These are phyloP conservation scores for Fusarium foetens DNA, from an alignment of 2,329 filamentous ascomycete genomes.

Conservation along the genomic window DNA sequence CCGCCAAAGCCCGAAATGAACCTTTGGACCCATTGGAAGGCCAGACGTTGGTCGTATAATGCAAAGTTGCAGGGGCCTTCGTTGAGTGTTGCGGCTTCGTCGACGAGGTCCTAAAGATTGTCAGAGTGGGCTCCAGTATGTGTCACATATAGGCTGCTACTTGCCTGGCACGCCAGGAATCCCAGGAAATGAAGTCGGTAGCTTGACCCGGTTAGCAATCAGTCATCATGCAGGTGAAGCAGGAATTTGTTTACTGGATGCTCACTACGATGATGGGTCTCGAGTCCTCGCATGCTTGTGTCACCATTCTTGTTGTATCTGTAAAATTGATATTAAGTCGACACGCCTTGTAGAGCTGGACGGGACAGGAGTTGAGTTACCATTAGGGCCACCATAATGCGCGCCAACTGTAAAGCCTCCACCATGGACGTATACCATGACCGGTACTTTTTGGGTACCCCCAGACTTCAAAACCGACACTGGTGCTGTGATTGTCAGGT, in stretches of 20 bases:
- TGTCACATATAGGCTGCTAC: not conserved
- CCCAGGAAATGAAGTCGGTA: not conserved
- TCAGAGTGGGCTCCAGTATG: not conserved
- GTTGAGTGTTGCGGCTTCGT: not conserved
- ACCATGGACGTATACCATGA: not conserved
- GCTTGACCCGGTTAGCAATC: not conserved
- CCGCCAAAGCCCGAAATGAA: not conserved
- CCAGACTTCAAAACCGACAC: not conserved
- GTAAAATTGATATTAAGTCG: not conserved
- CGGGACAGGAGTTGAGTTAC: not conserved
- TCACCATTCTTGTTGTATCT: not conserved
- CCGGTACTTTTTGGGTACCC: not conserved
- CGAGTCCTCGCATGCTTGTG: not conserved
- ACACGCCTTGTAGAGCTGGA: not conserved
- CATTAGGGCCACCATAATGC: not conserved
- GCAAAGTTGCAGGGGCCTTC: not conserved
- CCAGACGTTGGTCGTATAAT: not conserved
- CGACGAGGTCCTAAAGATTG: not conserved
- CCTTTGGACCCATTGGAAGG: not conserved
- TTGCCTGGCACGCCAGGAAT: not conserved
- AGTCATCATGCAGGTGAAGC: not conserved
- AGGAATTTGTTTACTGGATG: not conserved
- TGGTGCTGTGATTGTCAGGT: not conserved
- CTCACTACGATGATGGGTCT: not conserved
- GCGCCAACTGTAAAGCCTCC: not conserved